Percentiles rank a stretch among this genome's conserved stretches.
Conservation (phyloP, 2,329 filamentous ascomycete genomes). For the Acrocalymma vagum region DNA sequence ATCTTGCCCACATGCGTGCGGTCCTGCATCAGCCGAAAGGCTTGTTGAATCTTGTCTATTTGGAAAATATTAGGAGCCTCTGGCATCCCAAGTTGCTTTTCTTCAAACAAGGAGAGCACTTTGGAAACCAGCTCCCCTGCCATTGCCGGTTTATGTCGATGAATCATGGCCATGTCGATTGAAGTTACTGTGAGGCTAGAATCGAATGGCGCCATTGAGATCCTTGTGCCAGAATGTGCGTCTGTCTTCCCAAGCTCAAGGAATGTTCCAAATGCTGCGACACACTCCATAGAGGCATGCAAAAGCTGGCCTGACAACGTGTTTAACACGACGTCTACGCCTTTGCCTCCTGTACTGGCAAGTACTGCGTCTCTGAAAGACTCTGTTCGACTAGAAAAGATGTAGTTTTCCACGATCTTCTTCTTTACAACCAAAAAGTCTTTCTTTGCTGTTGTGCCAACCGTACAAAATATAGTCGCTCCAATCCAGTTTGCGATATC, state of each 20-base stretch:
- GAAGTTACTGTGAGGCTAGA: constrained; percentile 18
- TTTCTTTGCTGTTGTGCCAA: constrained; percentile 17
- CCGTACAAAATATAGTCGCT: constrained; percentile 6
- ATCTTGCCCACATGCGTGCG: constrained; percentile 12
- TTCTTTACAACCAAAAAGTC: constrained; percentile 6
- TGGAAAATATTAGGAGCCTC: too few relatives aligned
- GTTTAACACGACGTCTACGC: constrained; percentile 44
- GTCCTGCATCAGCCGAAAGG: constrained; percentile 20
- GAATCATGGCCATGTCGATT: constrained; percentile 14
- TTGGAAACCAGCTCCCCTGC: too few relatives aligned
- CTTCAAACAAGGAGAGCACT: too few relatives aligned
- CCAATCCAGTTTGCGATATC: not conserved
- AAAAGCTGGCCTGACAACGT: constrained; percentile 33
- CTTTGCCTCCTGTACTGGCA: constrained; percentile 31
- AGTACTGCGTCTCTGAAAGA: constrained; percentile 27
- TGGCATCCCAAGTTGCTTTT: too few relatives aligned
- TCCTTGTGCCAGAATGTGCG: constrained; percentile 1
- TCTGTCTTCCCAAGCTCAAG: constrained; percentile 25
- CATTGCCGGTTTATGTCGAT: constrained; percentile 10
- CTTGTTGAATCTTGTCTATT: constrained; percentile 17
- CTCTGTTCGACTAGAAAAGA: constrained; percentile 32
- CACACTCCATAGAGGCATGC: constrained; percentile 53
- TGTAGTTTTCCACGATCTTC: constrained; percentile 22
- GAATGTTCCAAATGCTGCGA: constrained; percentile 44
- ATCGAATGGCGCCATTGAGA: constrained; percentile 30